Evolutionary conservation across 495 filamentous ascomycete species (phyloP).

Genomic region (Amniculicola lignicola): DNA sequence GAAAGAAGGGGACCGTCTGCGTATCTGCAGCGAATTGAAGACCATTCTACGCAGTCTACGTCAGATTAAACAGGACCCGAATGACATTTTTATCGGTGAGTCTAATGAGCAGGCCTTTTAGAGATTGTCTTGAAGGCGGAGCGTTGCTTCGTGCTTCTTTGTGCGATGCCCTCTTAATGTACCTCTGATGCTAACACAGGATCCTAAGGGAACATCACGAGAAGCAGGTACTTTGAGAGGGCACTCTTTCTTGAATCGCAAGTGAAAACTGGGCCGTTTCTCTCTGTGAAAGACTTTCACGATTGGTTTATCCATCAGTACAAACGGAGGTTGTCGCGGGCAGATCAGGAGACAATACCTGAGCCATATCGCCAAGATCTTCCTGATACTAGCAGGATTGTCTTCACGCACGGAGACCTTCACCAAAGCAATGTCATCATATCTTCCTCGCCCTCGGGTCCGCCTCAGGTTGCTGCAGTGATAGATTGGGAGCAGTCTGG

Average conservation of each 20-base stretch:
- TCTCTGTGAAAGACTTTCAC: constrained; percentile 45
- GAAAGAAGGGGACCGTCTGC: constrained; percentile 36
- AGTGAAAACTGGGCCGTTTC: constrained; percentile 42
- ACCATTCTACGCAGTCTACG: constrained; percentile 37
- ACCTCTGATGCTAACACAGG: not conserved
- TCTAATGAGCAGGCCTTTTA: not conserved
- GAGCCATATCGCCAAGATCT: constrained; percentile 44
- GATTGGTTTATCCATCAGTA: constrained; percentile 44
- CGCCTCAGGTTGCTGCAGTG: constrained; percentile 40
- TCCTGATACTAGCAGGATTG: constrained; percentile 45
- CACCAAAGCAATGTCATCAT: constrained; percentile 50
- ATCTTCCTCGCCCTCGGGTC: constrained; percentile 33
- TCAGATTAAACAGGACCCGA: constrained; percentile 39
- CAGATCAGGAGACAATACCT: constrained; percentile 34
- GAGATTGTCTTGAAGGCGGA: no score
- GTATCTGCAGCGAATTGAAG: constrained; percentile 42
- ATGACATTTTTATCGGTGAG: constrained; percentile 40
- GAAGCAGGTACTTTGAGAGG: constrained; percentile 22
- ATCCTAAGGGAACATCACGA: constrained; percentile 33
- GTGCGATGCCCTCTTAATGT: no score
- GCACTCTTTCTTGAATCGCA: not conserved
- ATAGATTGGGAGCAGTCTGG: constrained; percentile 51
- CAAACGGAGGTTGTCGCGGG: constrained; percentile 30
- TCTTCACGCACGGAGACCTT: constrained; percentile 50
- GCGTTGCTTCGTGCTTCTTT: no score